Evolutionary conservation across 305 asterid species (phyloP), one percentile per base, ranked within the genome.

Genomic region (Coffea humblotiana): DNA sequence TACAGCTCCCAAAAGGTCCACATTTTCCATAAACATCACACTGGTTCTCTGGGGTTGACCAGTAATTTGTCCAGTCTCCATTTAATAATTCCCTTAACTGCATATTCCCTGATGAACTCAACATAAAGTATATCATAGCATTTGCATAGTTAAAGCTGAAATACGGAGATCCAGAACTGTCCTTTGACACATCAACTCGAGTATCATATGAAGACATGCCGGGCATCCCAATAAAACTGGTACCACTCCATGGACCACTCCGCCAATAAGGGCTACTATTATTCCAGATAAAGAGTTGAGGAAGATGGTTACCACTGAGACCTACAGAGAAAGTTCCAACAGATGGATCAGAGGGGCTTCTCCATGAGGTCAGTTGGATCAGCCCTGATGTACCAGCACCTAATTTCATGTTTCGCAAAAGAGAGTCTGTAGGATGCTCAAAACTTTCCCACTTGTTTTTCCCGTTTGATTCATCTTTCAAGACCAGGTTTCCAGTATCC

Each of bases 391-490:
- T 56, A 14, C 5, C 47, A 0, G 58, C 69, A 6, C 82, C 63
- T 54, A 88, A 4, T 70, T 18, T 78, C 91, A 86, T 85, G 2
- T 8, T 12, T 54, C 45, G 70, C 37, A 85, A 63, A 1, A 81
- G 72, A 49, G 87, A 77, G 47, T 86, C 89, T 0, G 88, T 82
- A 29, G 88, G 89, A 75, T 79, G 77, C 32, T 65, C 58, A 73
- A 90, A 90, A 79, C 91, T 88, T 74, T 90, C 90, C 93, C 93
- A 90, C 32, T 32, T 32, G 21, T 29, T n/a, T 32, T 49, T 65
- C 78, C 85, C 82, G 27, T 74, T 83, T 18, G 83, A 79, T 56
- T 47, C 56, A 56, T 80, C 88, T 32, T n/a, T 82, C 64, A 90
- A 68, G 52, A 87, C 87, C 13, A 90, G 85, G 60, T 88, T 78